A percentile compares a stretch with the other conserved stretches of the same genome.
Conservation (phyloP, 2,329 filamentous ascomycete species). For the Phialophora chinensis region DNA sequence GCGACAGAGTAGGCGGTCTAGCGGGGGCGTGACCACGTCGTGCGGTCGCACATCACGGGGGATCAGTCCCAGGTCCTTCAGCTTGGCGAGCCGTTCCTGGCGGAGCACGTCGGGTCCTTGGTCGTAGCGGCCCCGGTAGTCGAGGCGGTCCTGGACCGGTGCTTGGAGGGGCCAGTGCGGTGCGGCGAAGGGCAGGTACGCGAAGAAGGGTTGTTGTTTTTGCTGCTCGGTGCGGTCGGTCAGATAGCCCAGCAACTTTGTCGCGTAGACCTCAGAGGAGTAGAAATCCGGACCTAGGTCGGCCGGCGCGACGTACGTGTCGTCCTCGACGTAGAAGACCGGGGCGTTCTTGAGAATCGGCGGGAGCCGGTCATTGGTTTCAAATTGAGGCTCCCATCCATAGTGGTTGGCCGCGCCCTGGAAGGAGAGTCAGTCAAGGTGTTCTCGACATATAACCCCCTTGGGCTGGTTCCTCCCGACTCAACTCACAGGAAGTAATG, state of each 20-base stretch:
- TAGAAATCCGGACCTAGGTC: background rate
- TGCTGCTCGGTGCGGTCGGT: background rate
- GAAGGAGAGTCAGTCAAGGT: too few relatives aligned
- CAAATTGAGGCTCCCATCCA: slow-evolving; percentile 41
- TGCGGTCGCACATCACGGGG: background rate
- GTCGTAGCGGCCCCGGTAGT: slow-evolving; percentile 67
- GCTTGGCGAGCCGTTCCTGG: background rate
- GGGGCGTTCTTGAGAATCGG: background rate
- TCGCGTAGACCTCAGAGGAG: background rate
- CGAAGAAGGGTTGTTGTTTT: slow-evolving; percentile 23
- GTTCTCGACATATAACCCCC: too few relatives aligned
- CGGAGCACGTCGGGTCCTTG: slow-evolving; percentile 61
- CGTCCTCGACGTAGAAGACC: background rate
- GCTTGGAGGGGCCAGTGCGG: slow-evolving; percentile 69
- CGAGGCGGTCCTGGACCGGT: slow-evolving; percentile 59
- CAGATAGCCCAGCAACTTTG: background rate
- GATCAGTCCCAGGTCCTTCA: background rate
- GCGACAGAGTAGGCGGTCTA: background rate
- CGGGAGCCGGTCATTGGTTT: slow-evolving; percentile 11
- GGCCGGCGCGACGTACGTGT: background rate
- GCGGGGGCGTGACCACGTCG: background rate
- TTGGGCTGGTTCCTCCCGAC: too few relatives aligned
- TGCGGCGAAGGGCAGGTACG: slow-evolving; percentile 59
- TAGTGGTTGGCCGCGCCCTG: slow-evolving; percentile 43
- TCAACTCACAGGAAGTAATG: slow-evolving; percentile 26